Percentiles rank a stretch among this genome's conserved stretches.
Evolutionary conservation across 1,284 basidiomycete genomes (phyloP).

Genomic region (Tilletia walkeri): DNA sequence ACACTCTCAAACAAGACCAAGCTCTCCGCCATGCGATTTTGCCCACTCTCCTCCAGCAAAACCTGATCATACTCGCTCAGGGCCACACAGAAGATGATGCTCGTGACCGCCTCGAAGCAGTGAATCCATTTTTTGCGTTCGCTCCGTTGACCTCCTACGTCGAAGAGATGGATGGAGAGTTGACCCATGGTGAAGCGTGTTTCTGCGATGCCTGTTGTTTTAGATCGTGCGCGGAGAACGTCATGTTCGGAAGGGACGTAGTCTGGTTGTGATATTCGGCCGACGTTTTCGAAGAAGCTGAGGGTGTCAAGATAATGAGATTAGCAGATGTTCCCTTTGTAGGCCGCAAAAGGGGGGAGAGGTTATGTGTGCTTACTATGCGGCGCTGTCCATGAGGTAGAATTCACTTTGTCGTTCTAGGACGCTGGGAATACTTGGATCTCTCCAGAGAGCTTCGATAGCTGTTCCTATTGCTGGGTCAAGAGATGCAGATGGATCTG

Average conservation of each 20-base stretch:
- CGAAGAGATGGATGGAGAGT: slow-evolving; percentile 56
- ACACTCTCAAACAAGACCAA: slow-evolving; percentile 90
- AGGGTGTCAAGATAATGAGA: neutral
- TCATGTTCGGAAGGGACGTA: slow-evolving; percentile 87
- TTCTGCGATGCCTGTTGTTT: slow-evolving; percentile 90
- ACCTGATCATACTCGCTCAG: slow-evolving; percentile 52
- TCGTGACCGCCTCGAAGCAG: slow-evolving; percentile 54
- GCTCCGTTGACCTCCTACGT: slow-evolving; percentile 51
- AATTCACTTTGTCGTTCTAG: slow-evolving; percentile 86
- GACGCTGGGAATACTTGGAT: slow-evolving; percentile 79
- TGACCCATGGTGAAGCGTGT: slow-evolving; percentile 63
- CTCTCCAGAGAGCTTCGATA: slow-evolving; percentile 82
- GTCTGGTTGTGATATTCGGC: slow-evolving; percentile 73
- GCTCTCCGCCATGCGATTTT: slow-evolving; percentile 93
- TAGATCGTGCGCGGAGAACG: slow-evolving; percentile 81
- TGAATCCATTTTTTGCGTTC: slow-evolving; percentile 55
- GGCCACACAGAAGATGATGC: slow-evolving; percentile 54
- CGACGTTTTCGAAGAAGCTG: slow-evolving; percentile 84
- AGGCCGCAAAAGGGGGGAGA: neutral
- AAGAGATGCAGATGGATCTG: slow-evolving; percentile 54
- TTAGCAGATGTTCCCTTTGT: too few species aligned
- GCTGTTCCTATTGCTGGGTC: slow-evolving; percentile 64
- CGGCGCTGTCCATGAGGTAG: slow-evolving; percentile 93
- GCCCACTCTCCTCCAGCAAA: slow-evolving; percentile 44
- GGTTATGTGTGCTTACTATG: slow-evolving; percentile 67